Percentiles rank a stretch among this genome's conserved stretches.
Evolutionary conservation across 2,329 filamentous ascomycete genomes (phyloP).

Genomic region (Scortechinia acanthostroma): DNA sequence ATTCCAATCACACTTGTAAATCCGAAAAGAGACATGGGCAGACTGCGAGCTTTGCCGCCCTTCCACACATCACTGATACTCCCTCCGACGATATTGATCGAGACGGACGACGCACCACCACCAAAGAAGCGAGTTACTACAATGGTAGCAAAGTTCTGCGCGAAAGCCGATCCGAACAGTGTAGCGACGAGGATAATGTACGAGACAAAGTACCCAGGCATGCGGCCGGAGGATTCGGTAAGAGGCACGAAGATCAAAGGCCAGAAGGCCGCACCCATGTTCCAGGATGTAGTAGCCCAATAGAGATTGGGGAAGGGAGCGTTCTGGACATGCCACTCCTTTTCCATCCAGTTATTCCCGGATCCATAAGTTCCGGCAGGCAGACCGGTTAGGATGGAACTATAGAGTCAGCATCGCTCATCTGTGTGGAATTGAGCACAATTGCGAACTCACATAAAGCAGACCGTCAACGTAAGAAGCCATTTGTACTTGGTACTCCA

Average conservation of each 20-base stretch:
- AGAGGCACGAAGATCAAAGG: slow-evolving; percentile 28
- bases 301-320: slow-evolving; percentile 27
- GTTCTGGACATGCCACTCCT: slow-evolving; percentile 21
- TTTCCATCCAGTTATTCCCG: slow-evolving; percentile 17
- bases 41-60: slow-evolving; percentile 12
- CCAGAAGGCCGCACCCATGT: slow-evolving; percentile 28
- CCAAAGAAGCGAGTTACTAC: slow-evolving; percentile 14
- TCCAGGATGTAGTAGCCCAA: slow-evolving; percentile 29
- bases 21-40: slow-evolving; percentile 13
- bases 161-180: slow-evolving; percentile 4
- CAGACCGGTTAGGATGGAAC: slow-evolving; percentile 28
- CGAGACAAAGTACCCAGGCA: slow-evolving; percentile 12
- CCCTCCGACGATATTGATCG: slow-evolving; percentile 12
- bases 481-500: slow-evolving; percentile 29
- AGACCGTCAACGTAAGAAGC: slow-evolving; percentile 27
- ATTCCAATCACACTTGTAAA: slow-evolving; percentile 9
- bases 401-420: no score
- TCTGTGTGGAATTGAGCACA: not conserved
- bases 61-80: slow-evolving; percentile 15
- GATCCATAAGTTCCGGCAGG: slow-evolving; percentile 29
- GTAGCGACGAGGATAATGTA: slow-evolving; percentile 15
- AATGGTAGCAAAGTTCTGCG: slow-evolving; percentile 11
- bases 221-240: slow-evolving; percentile 25
- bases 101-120: slow-evolving; percentile 16
- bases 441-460: slow-evolving; percentile 21